A percentile compares a stretch with the other conserved stretches of the same genome.
Evolutionary conservation across 306 rosid genomes (phyloP).

Genomic region (Glycyrrhiza uralensis): DNA sequence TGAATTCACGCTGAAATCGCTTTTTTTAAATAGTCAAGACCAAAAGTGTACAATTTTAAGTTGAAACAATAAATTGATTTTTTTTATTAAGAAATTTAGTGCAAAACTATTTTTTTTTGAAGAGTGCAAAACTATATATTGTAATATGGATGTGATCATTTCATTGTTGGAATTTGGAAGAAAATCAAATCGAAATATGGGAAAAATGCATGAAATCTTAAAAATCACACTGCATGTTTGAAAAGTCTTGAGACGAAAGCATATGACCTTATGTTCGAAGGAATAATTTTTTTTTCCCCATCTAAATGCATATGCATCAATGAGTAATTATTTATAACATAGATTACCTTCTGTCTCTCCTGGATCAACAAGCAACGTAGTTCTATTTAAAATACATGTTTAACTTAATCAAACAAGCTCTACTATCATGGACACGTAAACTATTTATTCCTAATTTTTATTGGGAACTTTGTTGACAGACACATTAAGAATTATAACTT

Average conservation of each 20-base stretch:
- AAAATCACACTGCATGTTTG: not conserved
- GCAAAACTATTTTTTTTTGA: no score
- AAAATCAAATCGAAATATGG: no score
- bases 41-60: no score
- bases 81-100: no score
- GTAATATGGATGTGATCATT: no score
- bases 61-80: no score
- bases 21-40: no score
- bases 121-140: no score
- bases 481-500: conserved; percentile 33
- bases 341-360: conserved; percentile 5
- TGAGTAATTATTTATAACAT: conserved; percentile 6
- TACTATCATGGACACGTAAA: conserved; percentile 34
- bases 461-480: conserved; percentile 39
- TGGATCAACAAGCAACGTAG: conserved; percentile 22
- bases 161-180: no score
- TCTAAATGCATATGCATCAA: not conserved
- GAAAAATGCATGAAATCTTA: no score
- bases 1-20: no score
- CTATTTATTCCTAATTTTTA: conserved; percentile 7
- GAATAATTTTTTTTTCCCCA: not conserved
- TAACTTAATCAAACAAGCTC: conserved; percentile 18
- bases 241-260: not conserved
- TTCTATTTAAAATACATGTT: conserved; percentile 2
- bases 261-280: not conserved